phyloP scores from a whole-genome alignment of 192 early-diverging fungal genomes.

The Umbelopsis sp. region DNA sequence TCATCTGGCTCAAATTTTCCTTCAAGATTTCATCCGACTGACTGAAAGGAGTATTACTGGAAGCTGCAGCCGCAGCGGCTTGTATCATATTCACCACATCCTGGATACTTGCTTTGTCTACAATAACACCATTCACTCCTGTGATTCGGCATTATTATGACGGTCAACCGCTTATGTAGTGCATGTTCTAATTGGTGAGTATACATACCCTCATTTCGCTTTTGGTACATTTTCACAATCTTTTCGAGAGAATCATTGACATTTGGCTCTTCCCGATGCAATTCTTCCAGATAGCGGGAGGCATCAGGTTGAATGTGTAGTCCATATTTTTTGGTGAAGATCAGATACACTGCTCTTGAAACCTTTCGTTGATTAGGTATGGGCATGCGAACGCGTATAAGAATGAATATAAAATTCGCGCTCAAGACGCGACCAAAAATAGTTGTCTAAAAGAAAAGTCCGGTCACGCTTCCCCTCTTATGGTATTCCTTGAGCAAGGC shows the following conservation, averaged over 20 bases:
- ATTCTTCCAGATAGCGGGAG: conserved; percentile 58
- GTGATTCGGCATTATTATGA: background rate
- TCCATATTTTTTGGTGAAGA: conserved; percentile 80
- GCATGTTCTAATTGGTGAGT: too few relatives aligned
- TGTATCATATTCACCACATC: conserved; percentile 55
- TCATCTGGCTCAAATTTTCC: conserved; percentile 21
- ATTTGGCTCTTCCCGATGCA: conserved; percentile 52
- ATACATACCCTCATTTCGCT: conserved; percentile 63
- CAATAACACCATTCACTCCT: conserved; percentile 30
- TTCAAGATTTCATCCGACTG: conserved; percentile 3
- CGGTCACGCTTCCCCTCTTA: background rate
- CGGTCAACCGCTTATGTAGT: background rate
- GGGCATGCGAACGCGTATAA: background rate
- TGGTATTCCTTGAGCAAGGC: too few relatives aligned
- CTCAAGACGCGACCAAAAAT: background rate
- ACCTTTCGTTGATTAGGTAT: conserved; percentile 22
- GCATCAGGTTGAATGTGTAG: conserved; percentile 79
- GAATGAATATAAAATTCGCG: background rate
- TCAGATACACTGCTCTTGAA: conserved; percentile 56
- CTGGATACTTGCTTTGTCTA: conserved; percentile 46
- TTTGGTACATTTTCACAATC: conserved; percentile 70
- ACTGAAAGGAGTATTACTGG: conserved; percentile 3
- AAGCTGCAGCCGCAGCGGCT: conserved; percentile 34
- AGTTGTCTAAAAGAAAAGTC: background rate
- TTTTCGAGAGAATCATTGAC: conserved; percentile 64